These are phyloP conservation scores for Phytophthora brassicae DNA, from an alignment of 352 stramenopile genomes.

Conservation along the genomic window DNA sequence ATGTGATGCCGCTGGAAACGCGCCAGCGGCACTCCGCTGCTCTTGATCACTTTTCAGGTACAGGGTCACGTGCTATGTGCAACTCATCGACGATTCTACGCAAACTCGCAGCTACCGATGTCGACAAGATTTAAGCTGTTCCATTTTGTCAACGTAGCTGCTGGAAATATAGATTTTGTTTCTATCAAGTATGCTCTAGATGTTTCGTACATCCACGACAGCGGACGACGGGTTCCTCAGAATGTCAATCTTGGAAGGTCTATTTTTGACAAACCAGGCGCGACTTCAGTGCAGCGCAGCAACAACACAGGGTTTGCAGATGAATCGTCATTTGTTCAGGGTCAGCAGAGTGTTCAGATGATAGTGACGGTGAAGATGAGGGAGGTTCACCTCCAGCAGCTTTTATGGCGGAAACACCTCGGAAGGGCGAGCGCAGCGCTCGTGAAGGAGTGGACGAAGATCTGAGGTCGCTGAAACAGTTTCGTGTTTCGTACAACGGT, in stretches of 20 bases:
- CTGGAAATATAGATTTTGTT: not conserved
- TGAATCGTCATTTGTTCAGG: not conserved
- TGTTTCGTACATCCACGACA: not conserved
- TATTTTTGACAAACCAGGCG: constrained; percentile 3
- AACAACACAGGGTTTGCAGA: not conserved
- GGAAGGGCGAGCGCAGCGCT: not conserved
- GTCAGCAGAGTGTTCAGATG: constrained; percentile 8
- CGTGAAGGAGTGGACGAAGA: not conserved
- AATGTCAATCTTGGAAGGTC: not conserved
- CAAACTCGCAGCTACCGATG: not conserved
- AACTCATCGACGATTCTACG: not conserved
- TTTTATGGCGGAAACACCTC: not conserved
- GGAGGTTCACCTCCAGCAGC: not conserved
- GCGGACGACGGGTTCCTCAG: not conserved
- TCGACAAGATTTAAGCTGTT: constrained; percentile 4
- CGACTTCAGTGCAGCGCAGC: not conserved
- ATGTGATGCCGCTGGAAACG: constrained; percentile 16
- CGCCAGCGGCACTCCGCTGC: not conserved
- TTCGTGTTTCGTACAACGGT: not conserved
- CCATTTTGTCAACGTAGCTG: not conserved
- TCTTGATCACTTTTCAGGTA: not conserved
- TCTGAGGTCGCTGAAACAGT: not conserved
- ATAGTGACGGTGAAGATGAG: not conserved
- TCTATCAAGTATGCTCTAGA: constrained; percentile 15
- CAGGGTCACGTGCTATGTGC: not conserved